Base-by-base conservation (phyloP, 495 filamentous ascomycete species). In the Tuber calosporum region DNA sequence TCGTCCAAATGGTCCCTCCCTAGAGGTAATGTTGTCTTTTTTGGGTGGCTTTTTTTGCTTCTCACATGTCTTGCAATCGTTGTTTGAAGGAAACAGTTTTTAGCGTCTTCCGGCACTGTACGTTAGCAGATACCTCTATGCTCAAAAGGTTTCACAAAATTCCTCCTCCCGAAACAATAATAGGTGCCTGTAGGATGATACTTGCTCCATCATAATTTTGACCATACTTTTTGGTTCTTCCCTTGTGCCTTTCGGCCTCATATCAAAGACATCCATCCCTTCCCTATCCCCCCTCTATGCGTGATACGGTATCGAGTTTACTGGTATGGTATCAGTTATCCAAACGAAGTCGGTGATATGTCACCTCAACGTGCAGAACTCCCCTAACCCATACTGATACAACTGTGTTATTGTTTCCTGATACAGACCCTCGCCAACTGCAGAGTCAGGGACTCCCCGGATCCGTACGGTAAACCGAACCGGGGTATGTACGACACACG, bases 341-440 rank as follows among this genome's bases (percentile, higher is more conserved):
- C 53, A 30, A 30, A 30, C 26, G 11, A 13, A 62, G 26, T 13
- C 11, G 53, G 22, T 30, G 53, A 62, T 62, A 30, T 43, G 13
- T 4, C 19, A 30, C 53, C 53, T 62, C 8, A 62, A 30, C n/a
- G 9, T 30, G 53, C n/a, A 62, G 53, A 30, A 62, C 30, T 62
- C 15, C 53, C 53, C 53, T 62, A 62, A 62, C 53, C 53, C 53
- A 62, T 62, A 62, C n/a, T 62, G 26, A 30, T 30, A 62, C 53
- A 62, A 62, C n/a, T 30, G 53, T 62, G n/a, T 62, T 30, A 11
- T 62, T 30, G n/a, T 62, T 62, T 62, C 53, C 53, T 62, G 53
- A 26, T 30, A 62, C 53, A 30, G 53, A 5, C 53, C n/a, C 53
- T 62, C 53, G n/a, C n/a, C 53, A 62, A 30, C 53, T 62, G 53